Conservation (phyloP, 208 protist species). For the Acanthamoeba triangularis region DNA sequence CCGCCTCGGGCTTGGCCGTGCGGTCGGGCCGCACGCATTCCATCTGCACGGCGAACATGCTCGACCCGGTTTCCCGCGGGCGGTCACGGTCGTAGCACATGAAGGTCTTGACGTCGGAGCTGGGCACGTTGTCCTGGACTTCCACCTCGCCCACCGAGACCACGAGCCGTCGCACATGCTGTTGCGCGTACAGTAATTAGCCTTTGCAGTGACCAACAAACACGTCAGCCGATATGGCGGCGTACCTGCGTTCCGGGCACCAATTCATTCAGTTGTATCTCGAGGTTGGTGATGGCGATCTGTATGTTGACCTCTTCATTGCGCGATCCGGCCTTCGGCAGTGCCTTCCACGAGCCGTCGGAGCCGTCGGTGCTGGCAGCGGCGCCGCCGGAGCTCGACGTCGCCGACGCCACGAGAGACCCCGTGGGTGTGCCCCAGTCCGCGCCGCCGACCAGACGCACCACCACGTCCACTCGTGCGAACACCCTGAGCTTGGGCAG, state of each 20-base stretch:
- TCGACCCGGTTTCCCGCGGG: background rate
- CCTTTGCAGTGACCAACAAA: no score
- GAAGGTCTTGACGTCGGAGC: slow-evolving; percentile 47
- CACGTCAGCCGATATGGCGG: background rate
- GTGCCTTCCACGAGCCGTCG: background rate
- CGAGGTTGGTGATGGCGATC: slow-evolving; percentile 3
- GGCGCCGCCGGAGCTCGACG: background rate
- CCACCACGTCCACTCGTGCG: background rate
- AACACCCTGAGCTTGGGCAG: background rate
- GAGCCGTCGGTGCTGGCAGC: background rate
- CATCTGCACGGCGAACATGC: slow-evolving; percentile 69
- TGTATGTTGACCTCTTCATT: slow-evolving; percentile 56
- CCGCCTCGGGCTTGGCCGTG: slow-evolving; percentile 21
- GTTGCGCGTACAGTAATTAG: background rate
- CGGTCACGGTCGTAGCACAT: slow-evolving; percentile 65
- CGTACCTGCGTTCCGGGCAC: background rate
- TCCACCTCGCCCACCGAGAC: slow-evolving; percentile 48
- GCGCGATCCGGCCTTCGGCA: background rate
- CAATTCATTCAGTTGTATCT: slow-evolving; percentile 17
- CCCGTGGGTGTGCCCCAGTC: slow-evolving; percentile 28
- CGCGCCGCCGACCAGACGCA: background rate
- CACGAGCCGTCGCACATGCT: slow-evolving; percentile 52
- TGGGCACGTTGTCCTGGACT: slow-evolving; percentile 62
- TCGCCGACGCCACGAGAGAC: background rate
- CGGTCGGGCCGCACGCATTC: slow-evolving; percentile 71